Evolutionary conservation across 2,329 filamentous ascomycete species (phyloP).

Genomic region (Colletotrichum neosansevieriae): DNA sequence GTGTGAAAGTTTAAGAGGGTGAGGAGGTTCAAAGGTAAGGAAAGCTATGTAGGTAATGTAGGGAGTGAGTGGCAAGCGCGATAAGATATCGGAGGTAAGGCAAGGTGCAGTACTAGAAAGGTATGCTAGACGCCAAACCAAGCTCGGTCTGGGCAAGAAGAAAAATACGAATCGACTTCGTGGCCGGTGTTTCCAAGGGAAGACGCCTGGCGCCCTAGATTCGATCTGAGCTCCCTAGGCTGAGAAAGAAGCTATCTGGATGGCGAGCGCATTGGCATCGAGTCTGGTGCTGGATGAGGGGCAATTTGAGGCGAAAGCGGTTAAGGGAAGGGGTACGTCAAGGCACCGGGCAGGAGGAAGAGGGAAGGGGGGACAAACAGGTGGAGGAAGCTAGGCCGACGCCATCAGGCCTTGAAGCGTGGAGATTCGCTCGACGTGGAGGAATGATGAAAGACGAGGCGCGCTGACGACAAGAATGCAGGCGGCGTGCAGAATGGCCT

Average conservation of each 20-base stretch:
- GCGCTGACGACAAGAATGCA: conserved; percentile 39
- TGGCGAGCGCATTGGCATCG: conserved; percentile 30
- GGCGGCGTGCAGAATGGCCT: conserved; percentile 23
- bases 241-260: conserved; percentile 31
- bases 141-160: conserved; percentile 12
- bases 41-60: conserved; percentile 38
- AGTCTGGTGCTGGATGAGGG: conserved; percentile 30
- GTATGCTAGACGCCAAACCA: conserved; percentile 13
- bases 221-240: conserved; percentile 26
- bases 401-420: conserved; percentile 33
- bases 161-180: conserved; percentile 28
- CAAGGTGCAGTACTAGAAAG: background rate
- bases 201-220: conserved; percentile 14
- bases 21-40: conserved; percentile 22
- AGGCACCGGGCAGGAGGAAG: conserved; percentile 25
- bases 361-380: conserved; percentile 24
- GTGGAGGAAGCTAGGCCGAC: conserved; percentile 35
- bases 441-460: conserved; percentile 37
- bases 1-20: conserved; percentile 22
- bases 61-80: conserved; percentile 38
- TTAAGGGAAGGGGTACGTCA: conserved; percentile 35
- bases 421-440: conserved; percentile 36
- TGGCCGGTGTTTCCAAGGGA: conserved; percentile 35
- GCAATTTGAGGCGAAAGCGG: conserved; percentile 18
- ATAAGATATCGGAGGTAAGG: conserved; percentile 40